phyloP scores from a whole-genome alignment of 305 asterid species.

The Fraxinus nigra region DNA sequence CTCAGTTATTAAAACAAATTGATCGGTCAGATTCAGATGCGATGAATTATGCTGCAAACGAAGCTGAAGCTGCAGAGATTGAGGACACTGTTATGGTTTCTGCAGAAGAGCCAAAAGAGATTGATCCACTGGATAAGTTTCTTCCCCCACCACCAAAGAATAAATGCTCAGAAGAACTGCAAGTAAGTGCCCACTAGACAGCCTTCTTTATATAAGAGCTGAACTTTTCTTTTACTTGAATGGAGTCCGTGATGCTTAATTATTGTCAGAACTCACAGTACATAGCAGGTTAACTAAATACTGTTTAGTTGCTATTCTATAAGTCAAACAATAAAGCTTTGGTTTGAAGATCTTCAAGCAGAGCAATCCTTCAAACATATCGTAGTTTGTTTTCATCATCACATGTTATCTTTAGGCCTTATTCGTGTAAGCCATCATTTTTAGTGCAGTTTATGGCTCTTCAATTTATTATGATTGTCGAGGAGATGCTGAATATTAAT shows the following conservation, averaged over 20 bases:
- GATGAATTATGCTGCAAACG: constrained; percentile 33
- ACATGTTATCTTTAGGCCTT: not conserved
- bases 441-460: not conserved
- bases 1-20: constrained; percentile 41
- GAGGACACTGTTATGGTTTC: constrained; percentile 49
- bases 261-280: not conserved
- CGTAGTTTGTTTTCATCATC: not conserved
- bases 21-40: constrained; percentile 43
- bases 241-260: not conserved
- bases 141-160: constrained; percentile 72
- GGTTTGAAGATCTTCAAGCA: not conserved
- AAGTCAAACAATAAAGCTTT: not conserved
- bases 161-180: constrained; percentile 79
- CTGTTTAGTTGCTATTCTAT: not conserved
- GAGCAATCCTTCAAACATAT: not conserved
- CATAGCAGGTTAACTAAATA: not conserved
- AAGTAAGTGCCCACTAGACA: constrained; percentile 48
- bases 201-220: not conserved
- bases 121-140: constrained; percentile 60
- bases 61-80: constrained; percentile 41
- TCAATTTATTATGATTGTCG: not conserved
- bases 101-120: constrained; percentile 51
- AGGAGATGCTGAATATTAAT: not conserved
- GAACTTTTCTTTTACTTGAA: too few relatives aligned
- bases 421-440: not conserved